Percentiles rank a stretch among this genome's conserved stretches.
These are phyloP conservation scores for Globisporangium carolinianum DNA, from an alignment of 352 stramenopile species.

Conservation along the genomic window DNA sequence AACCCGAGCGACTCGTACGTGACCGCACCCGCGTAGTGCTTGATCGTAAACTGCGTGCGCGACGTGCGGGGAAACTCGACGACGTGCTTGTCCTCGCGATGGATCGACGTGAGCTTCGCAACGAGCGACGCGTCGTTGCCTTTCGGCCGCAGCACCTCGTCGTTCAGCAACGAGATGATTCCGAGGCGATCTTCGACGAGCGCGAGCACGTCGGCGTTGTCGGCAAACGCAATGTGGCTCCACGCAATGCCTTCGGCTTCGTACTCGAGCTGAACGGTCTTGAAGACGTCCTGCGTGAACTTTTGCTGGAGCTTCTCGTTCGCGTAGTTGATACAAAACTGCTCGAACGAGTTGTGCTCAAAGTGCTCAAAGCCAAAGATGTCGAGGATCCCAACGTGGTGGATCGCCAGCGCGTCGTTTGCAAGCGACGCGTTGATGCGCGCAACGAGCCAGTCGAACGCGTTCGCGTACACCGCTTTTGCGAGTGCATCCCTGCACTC, in stretches of 20 bases:
- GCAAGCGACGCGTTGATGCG: slow-evolving; percentile 74
- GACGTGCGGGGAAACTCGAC: slow-evolving; percentile 82
- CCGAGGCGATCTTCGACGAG: slow-evolving; percentile 85
- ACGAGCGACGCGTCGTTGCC: slow-evolving; percentile 81
- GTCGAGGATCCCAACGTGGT: slow-evolving; percentile 88
- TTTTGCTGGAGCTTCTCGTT: slow-evolving; percentile 92
- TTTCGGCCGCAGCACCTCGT: slow-evolving; percentile 84
- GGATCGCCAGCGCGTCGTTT: slow-evolving; percentile 41
- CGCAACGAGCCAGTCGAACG: slow-evolving; percentile 96
- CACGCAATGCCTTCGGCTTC: slow-evolving; percentile 89
- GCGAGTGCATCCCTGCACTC: slow-evolving; percentile 92
- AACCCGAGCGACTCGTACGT: slow-evolving; percentile 89
- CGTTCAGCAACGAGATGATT: slow-evolving; percentile 87
- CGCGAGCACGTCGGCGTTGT: slow-evolving; percentile 86
- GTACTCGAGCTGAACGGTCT: slow-evolving; percentile 87
- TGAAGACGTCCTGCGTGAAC: slow-evolving; percentile 89
- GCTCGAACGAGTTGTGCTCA: slow-evolving; percentile 91
- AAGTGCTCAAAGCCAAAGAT: slow-evolving; percentile 96
- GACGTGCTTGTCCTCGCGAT: slow-evolving; percentile 52
- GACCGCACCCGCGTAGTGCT: slow-evolving; percentile 91
- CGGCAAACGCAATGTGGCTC: slow-evolving; percentile 90
- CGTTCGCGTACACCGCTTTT: slow-evolving; percentile 93
- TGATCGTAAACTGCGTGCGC: slow-evolving; percentile 86
- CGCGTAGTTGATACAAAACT: slow-evolving; percentile 91
- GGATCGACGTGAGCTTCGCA: slow-evolving; percentile 53